Evolutionary conservation across 345 rosid genomes (phyloP).

Genomic region (Melastoma malabathricum): DNA sequence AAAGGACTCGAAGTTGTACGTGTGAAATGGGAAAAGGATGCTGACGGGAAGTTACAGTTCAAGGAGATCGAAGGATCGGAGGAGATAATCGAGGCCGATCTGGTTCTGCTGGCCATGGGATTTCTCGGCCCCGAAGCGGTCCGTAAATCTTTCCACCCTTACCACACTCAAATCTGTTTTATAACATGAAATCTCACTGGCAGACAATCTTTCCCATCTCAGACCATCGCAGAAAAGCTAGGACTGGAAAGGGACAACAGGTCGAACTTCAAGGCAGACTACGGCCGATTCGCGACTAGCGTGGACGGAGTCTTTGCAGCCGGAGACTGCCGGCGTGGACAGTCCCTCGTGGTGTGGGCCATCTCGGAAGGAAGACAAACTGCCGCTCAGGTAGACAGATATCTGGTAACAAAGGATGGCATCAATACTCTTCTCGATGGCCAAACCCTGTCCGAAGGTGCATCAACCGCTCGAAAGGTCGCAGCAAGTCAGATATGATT

Average conservation of each 20-base stretch:
- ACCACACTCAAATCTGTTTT: too few species aligned
- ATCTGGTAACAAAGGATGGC: slow-evolving; percentile 22
- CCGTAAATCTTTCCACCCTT: slow-evolving; percentile 17
- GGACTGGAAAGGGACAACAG: slow-evolving; percentile 74
- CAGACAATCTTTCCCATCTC: too few species aligned
- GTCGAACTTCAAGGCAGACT: slow-evolving; percentile 88
- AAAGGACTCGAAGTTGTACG: slow-evolving; percentile 75
- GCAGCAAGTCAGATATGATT: slow-evolving; percentile 25
- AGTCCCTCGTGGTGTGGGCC: slow-evolving; percentile 98
- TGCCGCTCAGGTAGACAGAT: slow-evolving; percentile 82
- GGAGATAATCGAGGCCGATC: slow-evolving; percentile 79
- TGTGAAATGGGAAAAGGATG: slow-evolving; percentile 87
- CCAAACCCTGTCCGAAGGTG: too few species aligned
- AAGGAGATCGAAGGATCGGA: slow-evolving; percentile 81
- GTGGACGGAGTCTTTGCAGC: slow-evolving; percentile 91
- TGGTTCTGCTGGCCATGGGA: slow-evolving; percentile 91
- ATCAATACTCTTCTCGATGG: too few species aligned
- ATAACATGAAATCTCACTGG: too few species aligned
- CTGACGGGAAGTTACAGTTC: slow-evolving; percentile 62
- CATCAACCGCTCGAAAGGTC: slow-evolving; percentile 10
- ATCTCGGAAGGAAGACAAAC: slow-evolving; percentile 97
- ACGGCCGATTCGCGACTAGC: slow-evolving; percentile 74
- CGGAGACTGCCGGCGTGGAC: slow-evolving; percentile 95
- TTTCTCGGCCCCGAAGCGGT: slow-evolving; percentile 96
- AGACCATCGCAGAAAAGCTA: slow-evolving; percentile 71